Evolutionary conservation across 148 eudicot genomes (phyloP).

Genomic region (Salicornia ramosissima): DNA sequence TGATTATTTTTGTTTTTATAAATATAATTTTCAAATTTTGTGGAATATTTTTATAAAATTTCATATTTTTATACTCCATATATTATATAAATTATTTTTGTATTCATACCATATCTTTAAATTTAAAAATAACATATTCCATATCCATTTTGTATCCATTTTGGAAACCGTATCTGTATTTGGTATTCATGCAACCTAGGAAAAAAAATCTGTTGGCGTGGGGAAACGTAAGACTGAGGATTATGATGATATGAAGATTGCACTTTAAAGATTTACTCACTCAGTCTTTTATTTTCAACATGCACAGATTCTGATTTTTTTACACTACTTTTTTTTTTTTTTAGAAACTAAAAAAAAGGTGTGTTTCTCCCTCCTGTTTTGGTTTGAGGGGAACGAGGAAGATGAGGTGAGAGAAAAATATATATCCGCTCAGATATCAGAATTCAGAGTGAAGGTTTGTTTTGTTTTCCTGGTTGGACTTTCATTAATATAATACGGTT

Average conservation of each 20-base stretch:
- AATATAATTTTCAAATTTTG: too few relatives aligned
- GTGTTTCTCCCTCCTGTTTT: conserved; percentile 6
- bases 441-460: conserved; percentile 13
- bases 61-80: too few relatives aligned
- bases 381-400: conserved; percentile 18
- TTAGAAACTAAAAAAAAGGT: background rate
- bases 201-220: conserved; percentile 7
- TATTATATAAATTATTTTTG: too few relatives aligned
- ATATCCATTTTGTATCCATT: too few relatives aligned
- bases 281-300: background rate
- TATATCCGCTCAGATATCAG: background rate
- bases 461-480: conserved; percentile 8
- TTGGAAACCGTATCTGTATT: too few relatives aligned
- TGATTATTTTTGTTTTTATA: too few relatives aligned
- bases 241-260: background rate
- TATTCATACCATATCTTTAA: too few relatives aligned
- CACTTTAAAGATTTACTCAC: conserved; percentile 26
- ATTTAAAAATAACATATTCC: too few relatives aligned
- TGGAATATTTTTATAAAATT: too few relatives aligned
- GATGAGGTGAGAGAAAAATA: conserved; percentile 24
- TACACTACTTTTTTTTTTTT: too few relatives aligned
- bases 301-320: conserved; percentile 29
- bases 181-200: too few relatives aligned
- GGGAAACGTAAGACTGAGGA: conserved; percentile 22
- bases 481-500: background rate